Base-by-base conservation (phyloP, 257 asterid species). In the Jacaranda copaia region DNA sequence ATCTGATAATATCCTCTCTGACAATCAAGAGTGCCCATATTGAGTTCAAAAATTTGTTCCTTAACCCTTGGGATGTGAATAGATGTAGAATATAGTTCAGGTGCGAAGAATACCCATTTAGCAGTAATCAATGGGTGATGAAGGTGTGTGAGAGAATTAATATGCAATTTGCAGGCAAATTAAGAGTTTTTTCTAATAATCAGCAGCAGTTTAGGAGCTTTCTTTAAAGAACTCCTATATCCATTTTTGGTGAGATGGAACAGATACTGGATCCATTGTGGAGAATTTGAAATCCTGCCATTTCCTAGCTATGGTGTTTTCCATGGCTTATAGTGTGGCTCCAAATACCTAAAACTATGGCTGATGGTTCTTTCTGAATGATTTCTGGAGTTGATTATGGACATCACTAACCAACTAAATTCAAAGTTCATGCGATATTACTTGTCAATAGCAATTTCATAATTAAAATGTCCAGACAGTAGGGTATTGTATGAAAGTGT, bases 1-100 rank as follows among this genome's bases (percentile, higher is more conserved):
- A 32, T 68, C 65, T 8, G 40, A 36, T n/a, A 25, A 39, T 79
- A 65, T 80, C 40, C 42, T 57, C 56, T 77, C 52, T 77, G 74
- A 46, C 59, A 75, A 42, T 20, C 8, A 8, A 56, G 42, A 14
- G 35, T 68, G n/a, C 14, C 36, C 10, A 19, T 72, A 15, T 53
- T 40, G 71, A 51, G 68, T 61, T 36, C 43, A 63, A 51, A 39
- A 58, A 65, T 48, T 57, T 51, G 4, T 15, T 2, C 60, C 70
- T 35, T 32, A 45, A 19, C 13, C 66, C 18, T n/a, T 64, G n/a
- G 46, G 18, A 40, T 35, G 73, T n/a, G 68, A 68, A 19, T 39
- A 10, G 20, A 67, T 67, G 51, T 32, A n/a, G 65, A 32, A 18
- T 63, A 35, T 67, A 19, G 68, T 58, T 68, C 8, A 59, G 32